Evolutionary conservation across 768 basidiomycete species (phyloP), one percentile per base, ranked within the genome.

Genomic region (Boletus rufocinnamomeus): DNA sequence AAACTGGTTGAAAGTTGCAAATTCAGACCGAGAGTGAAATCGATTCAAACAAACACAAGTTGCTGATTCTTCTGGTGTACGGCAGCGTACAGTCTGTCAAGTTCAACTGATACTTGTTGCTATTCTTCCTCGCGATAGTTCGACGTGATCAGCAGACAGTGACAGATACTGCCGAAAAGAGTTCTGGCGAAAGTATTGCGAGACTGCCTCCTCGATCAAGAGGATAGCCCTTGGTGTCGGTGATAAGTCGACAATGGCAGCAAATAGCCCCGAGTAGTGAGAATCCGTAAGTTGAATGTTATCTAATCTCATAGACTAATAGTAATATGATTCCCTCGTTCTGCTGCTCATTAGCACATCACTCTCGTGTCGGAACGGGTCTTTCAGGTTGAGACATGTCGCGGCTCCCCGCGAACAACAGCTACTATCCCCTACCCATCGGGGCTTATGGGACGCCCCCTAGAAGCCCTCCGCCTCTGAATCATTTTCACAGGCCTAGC

Each of bases 391-490:
- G 27, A 57, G 43, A 46, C 48, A 69, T 70, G 68, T 69, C 68
- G 38, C 60, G 61, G 10, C 63, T 65, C n/a, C 67, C 68, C 34
- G 60, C 32, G n/a, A 70, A 62, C 67, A 72, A 64, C 45, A 72
- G 71, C 48, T 72, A 72, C 56, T 72, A 72, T 30, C 72, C 71
- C 7, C 69, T 72, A 28, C 72, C 71, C 43, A 67, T 69, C 54
- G 58, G 73, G 9, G 65, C 59, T 17, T 69, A 69, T 21, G 71
- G 72, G 5, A 56, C 64, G 8, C 72, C 72, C 2, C 67, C 71
- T 1, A 52, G 69, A 50, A 72, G 71, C 30, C 71, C 72, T 44
- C 71, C 71, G 0, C 71, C 71, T 19, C 50, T 65, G 23, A 53
- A 54, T 44, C 52, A 52, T 28, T 43, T 57, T 2, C 50, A 49